These are phyloP conservation scores for Candida ipomoeae DNA, from an alignment of 805 yeast species.

Conservation along the genomic window DNA sequence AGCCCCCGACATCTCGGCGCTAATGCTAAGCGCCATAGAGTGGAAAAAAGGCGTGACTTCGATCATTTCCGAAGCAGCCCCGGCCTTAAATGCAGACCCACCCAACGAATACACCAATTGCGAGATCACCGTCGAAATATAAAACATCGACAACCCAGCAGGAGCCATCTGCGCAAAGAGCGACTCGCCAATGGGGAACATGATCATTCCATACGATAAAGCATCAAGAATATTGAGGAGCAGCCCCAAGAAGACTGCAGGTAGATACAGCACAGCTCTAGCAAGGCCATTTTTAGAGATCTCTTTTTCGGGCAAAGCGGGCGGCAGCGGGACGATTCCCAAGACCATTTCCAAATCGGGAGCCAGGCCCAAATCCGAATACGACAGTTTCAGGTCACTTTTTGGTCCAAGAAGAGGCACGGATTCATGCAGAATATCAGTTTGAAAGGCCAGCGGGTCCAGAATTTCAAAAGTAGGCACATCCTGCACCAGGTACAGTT, in stretches of 20 bases:
- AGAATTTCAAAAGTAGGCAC: conserved; percentile 12
- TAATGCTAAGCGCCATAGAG: conserved; percentile 78
- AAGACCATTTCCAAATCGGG: conserved; percentile 8
- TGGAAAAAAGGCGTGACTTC: conserved; percentile 99
- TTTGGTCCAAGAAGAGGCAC: neutral
- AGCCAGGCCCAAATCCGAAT: neutral
- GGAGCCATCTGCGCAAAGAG: conserved; percentile 77
- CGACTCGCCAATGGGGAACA: conserved; percentile 86
- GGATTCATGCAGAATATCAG: neutral
- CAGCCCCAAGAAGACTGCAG: conserved; percentile 83
- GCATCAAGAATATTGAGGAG: conserved; percentile 88
- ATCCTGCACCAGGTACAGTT: neutral
- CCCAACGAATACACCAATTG: conserved; percentile 88
- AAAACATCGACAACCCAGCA: conserved; percentile 89
- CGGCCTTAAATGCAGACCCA: conserved; percentile 82
- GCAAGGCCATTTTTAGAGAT: conserved; percentile 11
- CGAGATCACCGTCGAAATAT: conserved; percentile 83
- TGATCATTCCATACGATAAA: conserved; percentile 93
- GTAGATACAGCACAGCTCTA: conserved; percentile 50
- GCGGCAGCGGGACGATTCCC: conserved; percentile 9
- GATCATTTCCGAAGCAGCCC: conserved; percentile 98
- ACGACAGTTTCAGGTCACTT: conserved; percentile 4
- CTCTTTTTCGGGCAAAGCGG: conserved; percentile 1
- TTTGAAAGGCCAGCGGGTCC: neutral
- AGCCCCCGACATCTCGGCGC: conserved; percentile 45